Evolutionary conservation across 768 basidiomycete species (phyloP).

Genomic region (Fibroporia radiculosa): DNA sequence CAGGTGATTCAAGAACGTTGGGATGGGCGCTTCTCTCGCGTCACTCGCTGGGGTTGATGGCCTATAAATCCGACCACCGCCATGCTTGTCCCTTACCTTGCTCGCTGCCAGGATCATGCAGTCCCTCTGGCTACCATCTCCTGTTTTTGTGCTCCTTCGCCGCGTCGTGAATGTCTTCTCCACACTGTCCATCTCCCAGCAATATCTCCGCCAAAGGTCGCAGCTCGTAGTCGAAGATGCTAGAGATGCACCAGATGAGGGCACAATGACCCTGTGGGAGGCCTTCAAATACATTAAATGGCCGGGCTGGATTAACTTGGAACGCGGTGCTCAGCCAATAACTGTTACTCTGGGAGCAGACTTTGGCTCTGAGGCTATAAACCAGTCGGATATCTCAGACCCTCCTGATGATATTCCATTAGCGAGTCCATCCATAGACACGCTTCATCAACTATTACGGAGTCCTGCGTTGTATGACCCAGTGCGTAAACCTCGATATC

Average conservation of each 20-base stretch:
- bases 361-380: background rate
- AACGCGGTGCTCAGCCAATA: background rate
- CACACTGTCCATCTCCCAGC: conserved; percentile 60
- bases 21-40: no score
- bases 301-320: conserved; percentile 7
- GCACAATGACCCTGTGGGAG: conserved; percentile 1
- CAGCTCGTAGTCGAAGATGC: background rate
- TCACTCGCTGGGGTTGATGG: no score
- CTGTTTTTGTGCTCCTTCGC: conserved; percentile 53
- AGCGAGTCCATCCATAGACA: background rate
- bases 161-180: conserved; percentile 64
- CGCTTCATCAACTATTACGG: conserved; percentile 61
- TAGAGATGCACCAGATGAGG: background rate
- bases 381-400: background rate
- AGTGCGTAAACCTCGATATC: conserved; percentile 71
- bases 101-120: conserved; percentile 27
- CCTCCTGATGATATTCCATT: background rate
- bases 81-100: no score
- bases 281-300: conserved; percentile 10
- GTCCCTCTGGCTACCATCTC: conserved; percentile 43
- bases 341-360: background rate
- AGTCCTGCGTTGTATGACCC: conserved; percentile 79
- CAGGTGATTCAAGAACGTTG: no score
- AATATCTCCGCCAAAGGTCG: conserved; percentile 32
- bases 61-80: no score